Conservation (phyloP, 371 early-diverging fungal genomes). For the Circinella umbellata region DNA sequence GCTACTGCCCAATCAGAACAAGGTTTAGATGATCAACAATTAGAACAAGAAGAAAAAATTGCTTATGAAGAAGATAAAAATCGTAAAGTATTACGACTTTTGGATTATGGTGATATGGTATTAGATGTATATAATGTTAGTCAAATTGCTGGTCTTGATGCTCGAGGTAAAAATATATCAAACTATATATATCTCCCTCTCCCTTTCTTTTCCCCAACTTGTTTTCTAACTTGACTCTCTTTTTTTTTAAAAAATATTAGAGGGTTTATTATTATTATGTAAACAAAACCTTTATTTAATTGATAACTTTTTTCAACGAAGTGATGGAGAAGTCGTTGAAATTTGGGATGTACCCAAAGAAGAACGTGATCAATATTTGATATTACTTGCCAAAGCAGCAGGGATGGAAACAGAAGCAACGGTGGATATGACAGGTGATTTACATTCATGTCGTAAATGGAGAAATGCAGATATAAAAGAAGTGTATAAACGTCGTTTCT, state of each 20-base stretch:
- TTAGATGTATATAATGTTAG: conserved; percentile 78
- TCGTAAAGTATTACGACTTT: conserved; percentile 69
- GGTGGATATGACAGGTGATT: conserved; percentile 51
- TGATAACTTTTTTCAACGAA: conserved; percentile 75
- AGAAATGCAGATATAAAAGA: conserved; percentile 72
- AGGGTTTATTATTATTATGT: conserved; percentile 74
- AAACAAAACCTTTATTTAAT: conserved; percentile 77
- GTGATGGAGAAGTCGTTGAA: conserved; percentile 79
- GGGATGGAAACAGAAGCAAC: conserved; percentile 56
- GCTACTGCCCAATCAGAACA: conserved; percentile 16
- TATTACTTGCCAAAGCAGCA: conserved; percentile 63
- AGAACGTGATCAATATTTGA: conserved; percentile 72
- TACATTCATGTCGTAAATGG: conserved; percentile 68
- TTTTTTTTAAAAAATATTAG: conserved; percentile 30
- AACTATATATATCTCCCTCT: no score
- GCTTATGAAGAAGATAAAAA: conserved; percentile 76
- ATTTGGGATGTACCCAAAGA: conserved; percentile 74
- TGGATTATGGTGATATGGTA: conserved; percentile 76
- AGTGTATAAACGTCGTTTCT: conserved; percentile 72
- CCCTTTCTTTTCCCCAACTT: no score
- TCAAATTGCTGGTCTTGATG: conserved; percentile 74
- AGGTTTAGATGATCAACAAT: conserved; percentile 23
- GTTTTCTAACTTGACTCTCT: no score
- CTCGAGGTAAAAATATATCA: conserved; percentile 52
- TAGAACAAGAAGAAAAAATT: conserved; percentile 53